phyloP scores from a whole-genome alignment of 2,329 filamentous ascomycete genomes.

The Penicillium paneum region DNA sequence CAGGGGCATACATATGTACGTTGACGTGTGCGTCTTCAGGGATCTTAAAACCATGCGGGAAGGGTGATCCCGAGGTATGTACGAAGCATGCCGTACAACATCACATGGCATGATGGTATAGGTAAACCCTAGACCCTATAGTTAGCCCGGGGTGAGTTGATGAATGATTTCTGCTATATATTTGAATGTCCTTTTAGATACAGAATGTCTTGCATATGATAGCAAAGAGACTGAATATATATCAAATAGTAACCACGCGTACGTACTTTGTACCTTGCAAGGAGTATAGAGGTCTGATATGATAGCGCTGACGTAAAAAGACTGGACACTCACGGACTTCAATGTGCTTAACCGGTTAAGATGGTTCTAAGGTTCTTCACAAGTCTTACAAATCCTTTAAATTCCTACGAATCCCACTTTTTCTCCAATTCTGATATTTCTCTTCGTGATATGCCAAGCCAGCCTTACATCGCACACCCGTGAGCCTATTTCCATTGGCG shows the following conservation, averaged over 20 bases:
- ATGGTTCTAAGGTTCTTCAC: background rate
- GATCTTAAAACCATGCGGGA: slow-evolving; percentile 14
- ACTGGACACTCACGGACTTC: background rate
- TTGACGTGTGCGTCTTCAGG: slow-evolving; percentile 14
- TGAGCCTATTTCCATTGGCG: background rate
- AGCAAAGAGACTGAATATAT: background rate
- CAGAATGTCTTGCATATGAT: background rate
- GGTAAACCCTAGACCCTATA: slow-evolving; percentile 12
- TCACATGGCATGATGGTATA: slow-evolving; percentile 18
- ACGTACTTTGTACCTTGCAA: background rate
- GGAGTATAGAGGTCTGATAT: background rate
- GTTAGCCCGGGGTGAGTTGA: background rate
- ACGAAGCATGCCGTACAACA: background rate
- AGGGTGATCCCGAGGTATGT: slow-evolving; percentile 20
- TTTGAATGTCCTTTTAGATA: background rate
- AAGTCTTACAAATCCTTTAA: background rate
- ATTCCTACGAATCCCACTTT: background rate
- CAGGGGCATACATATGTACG: background rate
- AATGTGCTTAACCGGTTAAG: background rate
- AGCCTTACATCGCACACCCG: background rate
- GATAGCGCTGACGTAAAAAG: slow-evolving; percentile 24
- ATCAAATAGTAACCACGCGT: background rate
- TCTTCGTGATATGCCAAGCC: background rate
- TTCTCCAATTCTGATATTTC: background rate
- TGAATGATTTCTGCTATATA: background rate